Evolutionary conservation across 2,329 filamentous ascomycete species (phyloP).

Genomic region (Aulographum hederae): DNA sequence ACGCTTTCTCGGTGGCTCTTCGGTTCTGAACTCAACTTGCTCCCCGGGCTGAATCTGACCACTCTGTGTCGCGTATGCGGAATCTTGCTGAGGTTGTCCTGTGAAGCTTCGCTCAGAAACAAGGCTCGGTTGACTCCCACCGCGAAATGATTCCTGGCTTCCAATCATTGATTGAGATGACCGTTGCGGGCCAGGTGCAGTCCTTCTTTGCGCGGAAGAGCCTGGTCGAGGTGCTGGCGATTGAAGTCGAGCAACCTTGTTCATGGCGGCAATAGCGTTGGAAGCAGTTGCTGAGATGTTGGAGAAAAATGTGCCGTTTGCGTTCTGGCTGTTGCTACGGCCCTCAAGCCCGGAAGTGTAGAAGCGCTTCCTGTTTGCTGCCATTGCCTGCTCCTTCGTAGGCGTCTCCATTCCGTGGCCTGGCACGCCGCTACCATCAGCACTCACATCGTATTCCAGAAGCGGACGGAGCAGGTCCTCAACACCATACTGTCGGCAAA

Average conservation of each 20-base stretch:
- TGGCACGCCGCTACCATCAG: constrained; percentile 48
- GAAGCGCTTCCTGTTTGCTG: constrained; percentile 71
- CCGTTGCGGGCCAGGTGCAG: constrained; percentile 34
- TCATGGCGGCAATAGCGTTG: constrained; percentile 87
- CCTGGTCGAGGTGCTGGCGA: constrained; percentile 54
- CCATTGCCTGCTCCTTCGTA: constrained; percentile 98
- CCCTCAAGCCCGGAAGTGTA: constrained; percentile 62
- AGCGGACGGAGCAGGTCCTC: constrained; percentile 59
- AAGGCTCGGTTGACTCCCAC: constrained; percentile 59
- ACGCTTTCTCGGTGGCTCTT: constrained; percentile 73
- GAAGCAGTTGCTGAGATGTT: constrained; percentile 90
- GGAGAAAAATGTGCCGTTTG: constrained; percentile 82
- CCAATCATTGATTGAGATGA: constrained; percentile 48
- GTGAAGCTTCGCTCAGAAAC: constrained; percentile 57
- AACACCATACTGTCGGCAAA: constrained; percentile 64
- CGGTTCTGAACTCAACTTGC: constrained; percentile 11
- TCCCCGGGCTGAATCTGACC: constrained; percentile 8
- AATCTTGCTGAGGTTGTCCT: constrained; percentile 34
- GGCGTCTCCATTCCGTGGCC: constrained; percentile 76
- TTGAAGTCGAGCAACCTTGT: constrained; percentile 76
- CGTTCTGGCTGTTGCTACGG: constrained; percentile 41
- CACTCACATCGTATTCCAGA: constrained; percentile 63
- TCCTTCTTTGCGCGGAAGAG: constrained; percentile 41
- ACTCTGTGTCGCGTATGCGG: constrained; percentile 46
- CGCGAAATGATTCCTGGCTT: constrained; percentile 46